phyloP scores from a whole-genome alignment of 176 grass and related monocot species.

The Hyparrhenia diplandra region DNA sequence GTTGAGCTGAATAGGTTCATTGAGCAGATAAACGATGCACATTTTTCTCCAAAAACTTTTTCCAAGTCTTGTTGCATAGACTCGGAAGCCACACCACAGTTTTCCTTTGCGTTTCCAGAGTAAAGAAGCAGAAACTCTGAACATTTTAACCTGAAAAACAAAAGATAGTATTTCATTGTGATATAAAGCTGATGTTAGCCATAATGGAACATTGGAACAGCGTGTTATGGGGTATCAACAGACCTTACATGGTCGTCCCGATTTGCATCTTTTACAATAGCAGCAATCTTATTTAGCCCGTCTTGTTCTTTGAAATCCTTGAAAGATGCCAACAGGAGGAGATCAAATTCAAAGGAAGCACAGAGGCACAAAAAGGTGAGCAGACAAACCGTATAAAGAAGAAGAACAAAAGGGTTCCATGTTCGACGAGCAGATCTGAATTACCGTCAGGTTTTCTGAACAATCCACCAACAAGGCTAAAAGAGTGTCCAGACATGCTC shows the following conservation, averaged over 20 bases:
- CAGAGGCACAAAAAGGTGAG: not conserved
- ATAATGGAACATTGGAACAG: not conserved
- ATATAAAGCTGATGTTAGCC: not conserved
- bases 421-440: not conserved
- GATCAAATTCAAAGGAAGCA: not conserved
- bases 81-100: not conserved
- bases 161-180: not conserved
- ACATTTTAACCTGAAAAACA: conserved; percentile 43
- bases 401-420: not conserved
- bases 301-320: conserved; percentile 56
- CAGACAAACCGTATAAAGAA: not conserved
- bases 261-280: conserved; percentile 23
- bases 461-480: conserved; percentile 45
- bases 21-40: conserved; percentile 37
- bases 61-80: conserved; percentile 32
- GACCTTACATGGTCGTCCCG: conserved; percentile 42
- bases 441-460: conserved; percentile 43
- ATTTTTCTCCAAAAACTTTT: conserved; percentile 38
- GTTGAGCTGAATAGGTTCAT: conserved; percentile 34
- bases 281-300: conserved; percentile 43
- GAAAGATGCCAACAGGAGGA: not conserved
- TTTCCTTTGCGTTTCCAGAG: conserved; percentile 30
- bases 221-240: not conserved
- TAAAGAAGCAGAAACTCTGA: conserved; percentile 57
- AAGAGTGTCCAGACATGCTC: conserved; percentile 54